These are phyloP conservation scores for Berkeleyomyces basicola DNA, from an alignment of 2,329 filamentous ascomycete species.

Conservation along the genomic window DNA sequence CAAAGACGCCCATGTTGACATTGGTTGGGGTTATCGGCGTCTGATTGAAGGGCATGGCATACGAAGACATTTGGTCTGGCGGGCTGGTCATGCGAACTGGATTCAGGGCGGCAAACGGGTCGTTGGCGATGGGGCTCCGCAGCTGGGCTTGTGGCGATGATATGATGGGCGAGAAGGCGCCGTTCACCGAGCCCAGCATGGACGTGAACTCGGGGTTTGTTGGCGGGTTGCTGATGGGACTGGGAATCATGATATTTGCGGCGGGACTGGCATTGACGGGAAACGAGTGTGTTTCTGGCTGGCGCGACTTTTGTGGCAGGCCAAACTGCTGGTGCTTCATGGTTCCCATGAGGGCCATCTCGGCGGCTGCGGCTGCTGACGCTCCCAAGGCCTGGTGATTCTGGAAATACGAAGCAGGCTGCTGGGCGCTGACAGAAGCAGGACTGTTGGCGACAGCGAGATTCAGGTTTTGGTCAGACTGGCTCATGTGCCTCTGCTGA, in stretches of 20 bases:
- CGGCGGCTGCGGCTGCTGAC: not conserved
- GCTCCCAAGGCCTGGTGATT: not conserved
- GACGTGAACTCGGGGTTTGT: not conserved
- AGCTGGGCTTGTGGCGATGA: constrained; percentile 4
- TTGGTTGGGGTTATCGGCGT: not conserved
- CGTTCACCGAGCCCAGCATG: not conserved
- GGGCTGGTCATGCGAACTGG: not conserved
- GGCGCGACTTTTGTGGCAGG: not conserved
- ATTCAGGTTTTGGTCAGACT: not conserved
- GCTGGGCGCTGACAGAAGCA: not conserved
- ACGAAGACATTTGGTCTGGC: constrained; percentile 6
- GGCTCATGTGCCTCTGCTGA: constrained; percentile 11
- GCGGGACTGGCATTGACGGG: not conserved
- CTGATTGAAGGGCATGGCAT: not conserved
- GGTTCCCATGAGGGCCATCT: constrained; percentile 2
- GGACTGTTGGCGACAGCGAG: not conserved
- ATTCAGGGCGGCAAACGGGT: constrained; percentile 5
- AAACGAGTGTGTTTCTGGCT: not conserved
- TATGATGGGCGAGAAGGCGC: constrained; percentile 6
- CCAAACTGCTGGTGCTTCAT: not conserved
- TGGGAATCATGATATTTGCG: constrained; percentile 5
- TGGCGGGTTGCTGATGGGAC: constrained; percentile 1
- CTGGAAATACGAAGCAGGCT: not conserved
- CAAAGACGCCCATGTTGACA: not conserved
- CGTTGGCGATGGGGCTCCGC: not conserved